Evolutionary conservation across 305 asterid genomes (phyloP).

Genomic region (Solanum hybrid): DNA sequence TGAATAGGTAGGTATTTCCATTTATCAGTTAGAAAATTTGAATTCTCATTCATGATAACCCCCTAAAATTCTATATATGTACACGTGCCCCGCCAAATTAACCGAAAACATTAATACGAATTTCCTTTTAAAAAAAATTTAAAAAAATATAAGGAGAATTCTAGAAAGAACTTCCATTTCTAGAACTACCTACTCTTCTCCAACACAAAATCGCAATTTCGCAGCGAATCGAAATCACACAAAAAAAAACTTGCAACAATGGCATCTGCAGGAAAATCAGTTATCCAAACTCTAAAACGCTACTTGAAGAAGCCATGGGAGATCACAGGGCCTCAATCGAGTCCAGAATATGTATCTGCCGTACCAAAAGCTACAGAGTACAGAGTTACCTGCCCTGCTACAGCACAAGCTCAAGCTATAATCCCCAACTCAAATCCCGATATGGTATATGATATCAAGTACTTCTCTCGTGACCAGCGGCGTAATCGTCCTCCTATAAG

Average conservation of each 20-base stretch:
- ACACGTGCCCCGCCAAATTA: neutral
- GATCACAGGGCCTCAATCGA: slow-evolving; percentile 60
- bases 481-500: slow-evolving; percentile 80
- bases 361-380: slow-evolving; percentile 84
- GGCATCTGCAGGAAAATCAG: slow-evolving; percentile 60
- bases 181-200: neutral
- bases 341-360: slow-evolving; percentile 51
- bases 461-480: slow-evolving; percentile 80
- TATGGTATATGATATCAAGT: slow-evolving; percentile 85
- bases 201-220: neutral
- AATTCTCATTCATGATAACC: neutral
- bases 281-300: slow-evolving; percentile 52
- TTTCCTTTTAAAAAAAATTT: too few species aligned
- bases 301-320: slow-evolving; percentile 93
- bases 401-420: slow-evolving; percentile 47
- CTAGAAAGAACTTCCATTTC: neutral
- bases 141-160: neutral
- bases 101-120: neutral
- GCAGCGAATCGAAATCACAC: neutral
- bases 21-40: neutral
- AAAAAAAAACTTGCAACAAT: slow-evolving; percentile 12
- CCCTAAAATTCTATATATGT: neutral
- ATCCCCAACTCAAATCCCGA: slow-evolving; percentile 76
- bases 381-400: slow-evolving; percentile 72
- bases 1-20: neutral